Evolutionary conservation across 75 land plant genomes (phyloP), one percentile per base, ranked within the genome.

Genomic region (Chamaecyparis obtusa): DNA sequence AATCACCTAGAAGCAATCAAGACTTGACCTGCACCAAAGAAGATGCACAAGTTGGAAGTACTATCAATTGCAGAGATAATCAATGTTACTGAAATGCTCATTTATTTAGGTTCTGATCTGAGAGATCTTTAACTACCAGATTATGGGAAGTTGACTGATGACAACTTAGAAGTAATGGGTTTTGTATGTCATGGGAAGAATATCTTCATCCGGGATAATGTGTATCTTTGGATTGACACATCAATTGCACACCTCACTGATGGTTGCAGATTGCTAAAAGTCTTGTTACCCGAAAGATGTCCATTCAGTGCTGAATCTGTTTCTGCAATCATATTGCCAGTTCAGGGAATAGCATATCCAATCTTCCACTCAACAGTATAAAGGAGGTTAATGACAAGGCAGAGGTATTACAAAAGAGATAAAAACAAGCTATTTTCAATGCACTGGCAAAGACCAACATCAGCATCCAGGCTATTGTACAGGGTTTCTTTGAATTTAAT

Each of bases 221-320:
- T 96, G 86, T 67, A 48, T 35, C 83, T 85, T 21, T 81, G 94
- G 86, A 95, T 92, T 56, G 97, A 96, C 90, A 43, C 78, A 74
- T 87, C 93, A 27, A 35, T 95, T 16, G 86, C 78, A 3, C 72
- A 87, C 71, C 91, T 96, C 87, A 91, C 94, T 5, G 91, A 92
- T 90, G 92, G 91, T 83, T 92, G 94, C 48, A 87, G 7, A 49
- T 49, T 0, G 11, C 54, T 49, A 9, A 49, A 49, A 49, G 9
- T 1, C 11, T 11, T 49, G 11, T 86, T 83, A 35, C 87, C 94
- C 33, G 72, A 86, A 27, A 88, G 91, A 39, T 89, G 86, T 87
- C 56, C 86, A 67, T 95, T 93, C 87, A 94, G 96, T 91, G 96
- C 94, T 92, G 94, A 94, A 87, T 94, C 92, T 64, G 55, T 96